Evolutionary conservation across 257 asterid genomes (phyloP), one percentile per base, ranked within the genome.

Genomic region (Solanum ossicruentum): DNA sequence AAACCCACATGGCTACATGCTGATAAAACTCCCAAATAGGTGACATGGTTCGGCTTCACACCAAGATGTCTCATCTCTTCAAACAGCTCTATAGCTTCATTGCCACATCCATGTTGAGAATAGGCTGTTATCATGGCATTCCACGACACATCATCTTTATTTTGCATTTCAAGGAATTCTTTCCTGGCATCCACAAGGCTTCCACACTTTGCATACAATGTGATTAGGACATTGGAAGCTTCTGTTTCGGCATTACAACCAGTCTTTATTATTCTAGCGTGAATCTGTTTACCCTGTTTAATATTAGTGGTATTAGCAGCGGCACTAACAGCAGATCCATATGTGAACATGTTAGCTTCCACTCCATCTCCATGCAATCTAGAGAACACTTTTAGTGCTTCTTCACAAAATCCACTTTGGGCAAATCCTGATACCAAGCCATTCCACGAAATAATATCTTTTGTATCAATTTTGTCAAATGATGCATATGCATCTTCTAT

Each of bases 1-100:
- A 93, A 86, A 21, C 98, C 95, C 66, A 92, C 97, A 87, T 95
- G 99, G 86, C 98, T 95, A 85, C 99, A 95, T 10, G 99, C 99
- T 41, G 97, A 84, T 78, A 95, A 90, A 91, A 95, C 97, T 26
- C 97, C 97, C 12, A 94, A 89, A 85, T 86, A 95, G 12, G 99
- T 95, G 67, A 93, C 93, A 85, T 89, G 91, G 86, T 92, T 94
- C 54, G 98, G 98, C 82, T 9, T 87, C 89, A 92, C 82, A 66
- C 85, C 86, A 41, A 90, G 84, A 83, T 13, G 79, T 83, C 87
- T 91, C 99, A 94, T 95, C 51, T 89, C 91, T 87, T 94, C 92
- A 60, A 95, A 95, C 61, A 93, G 92, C 81, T 94, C 87, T 82
- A 95, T 89, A 56, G 98, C 98, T 88, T 92, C 86, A 82, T 58